Evolutionary conservation across 2,329 filamentous ascomycete genomes (phyloP).

Genomic region (Ophiostoma piceae): DNA sequence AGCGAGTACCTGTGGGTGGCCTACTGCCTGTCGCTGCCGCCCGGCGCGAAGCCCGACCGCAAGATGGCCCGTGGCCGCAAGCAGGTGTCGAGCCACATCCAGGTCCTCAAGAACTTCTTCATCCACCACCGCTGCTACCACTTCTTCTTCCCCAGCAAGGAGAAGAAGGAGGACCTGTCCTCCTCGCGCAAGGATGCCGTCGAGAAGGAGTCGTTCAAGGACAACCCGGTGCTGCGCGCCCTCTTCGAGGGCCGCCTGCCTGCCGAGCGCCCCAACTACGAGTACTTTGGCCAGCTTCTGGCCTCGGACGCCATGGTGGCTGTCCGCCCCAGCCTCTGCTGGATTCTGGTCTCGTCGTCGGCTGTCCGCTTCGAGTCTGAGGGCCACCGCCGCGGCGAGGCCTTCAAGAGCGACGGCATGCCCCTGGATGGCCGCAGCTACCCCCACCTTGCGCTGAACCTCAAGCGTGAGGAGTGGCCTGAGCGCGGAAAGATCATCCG

Average conservation of each 20-base stretch:
- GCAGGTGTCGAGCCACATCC: constrained; percentile 66
- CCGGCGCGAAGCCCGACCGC: constrained; percentile 43
- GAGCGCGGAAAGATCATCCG: constrained; percentile 42
- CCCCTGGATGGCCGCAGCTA: constrained; percentile 45
- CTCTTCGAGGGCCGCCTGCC: constrained; percentile 54
- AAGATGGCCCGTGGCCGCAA: constrained; percentile 49
- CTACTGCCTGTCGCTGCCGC: constrained; percentile 42
- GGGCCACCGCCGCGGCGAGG: constrained; percentile 31
- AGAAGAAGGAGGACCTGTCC: constrained; percentile 48
- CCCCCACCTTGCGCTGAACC: constrained; percentile 53
- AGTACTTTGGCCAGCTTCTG: constrained; percentile 55
- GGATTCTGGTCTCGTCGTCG: constrained; percentile 54
- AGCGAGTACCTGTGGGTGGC: constrained; percentile 61
- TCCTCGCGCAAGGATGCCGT: constrained; percentile 32
- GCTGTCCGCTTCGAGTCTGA: constrained; percentile 49
- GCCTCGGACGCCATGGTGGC: constrained; percentile 50
- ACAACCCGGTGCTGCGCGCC: constrained; percentile 58
- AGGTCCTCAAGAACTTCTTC: constrained; percentile 64
- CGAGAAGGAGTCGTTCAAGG: constrained; percentile 56
- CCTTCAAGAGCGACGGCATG: constrained; percentile 41
- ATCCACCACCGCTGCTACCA: constrained; percentile 57
- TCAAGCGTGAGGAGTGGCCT: constrained; percentile 47
- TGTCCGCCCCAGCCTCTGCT: constrained; percentile 53
- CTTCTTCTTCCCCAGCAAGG: constrained; percentile 53
- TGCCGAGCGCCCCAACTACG: constrained; percentile 56